Percentiles rank a stretch among this genome's conserved stretches.
Evolutionary conservation across 208 protist genomes (phyloP).

Genomic region (Blastocrithidia nonstop): DNA sequence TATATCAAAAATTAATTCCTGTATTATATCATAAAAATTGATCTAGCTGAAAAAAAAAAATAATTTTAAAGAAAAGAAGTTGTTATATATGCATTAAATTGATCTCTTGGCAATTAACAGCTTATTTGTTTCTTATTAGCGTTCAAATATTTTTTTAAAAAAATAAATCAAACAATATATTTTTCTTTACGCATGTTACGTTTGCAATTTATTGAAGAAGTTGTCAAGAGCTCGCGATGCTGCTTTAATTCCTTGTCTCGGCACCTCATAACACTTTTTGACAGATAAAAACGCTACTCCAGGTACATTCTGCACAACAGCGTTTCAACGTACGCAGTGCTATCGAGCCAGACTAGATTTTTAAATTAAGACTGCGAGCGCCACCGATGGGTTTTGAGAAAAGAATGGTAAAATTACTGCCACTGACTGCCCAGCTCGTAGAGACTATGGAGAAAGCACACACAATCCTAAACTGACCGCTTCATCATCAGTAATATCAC

Average conservation of each 20-base stretch:
- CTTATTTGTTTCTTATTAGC: too few species aligned
- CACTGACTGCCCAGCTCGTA: conserved; percentile 39
- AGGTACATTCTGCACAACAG: conserved; percentile 23
- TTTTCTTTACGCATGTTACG: too few species aligned
- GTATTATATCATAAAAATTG: too few species aligned
- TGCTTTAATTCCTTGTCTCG: conserved; percentile 11
- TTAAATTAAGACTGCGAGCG: conserved; percentile 48
- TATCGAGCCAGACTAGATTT: background rate
- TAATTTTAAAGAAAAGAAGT: too few species aligned
- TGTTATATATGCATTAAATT: too few species aligned
- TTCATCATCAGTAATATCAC: conserved; percentile 21
- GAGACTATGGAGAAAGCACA: conserved; percentile 11
- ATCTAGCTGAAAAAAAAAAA: too few species aligned
- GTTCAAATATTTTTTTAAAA: too few species aligned
- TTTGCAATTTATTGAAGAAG: conserved; percentile 22
- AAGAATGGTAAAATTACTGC: conserved; percentile 46
- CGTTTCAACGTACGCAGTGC: conserved; percentile 28
- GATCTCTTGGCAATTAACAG: too few species aligned
- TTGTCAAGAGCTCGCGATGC: conserved; percentile 30
- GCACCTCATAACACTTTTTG: conserved; percentile 29
- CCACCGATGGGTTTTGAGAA: conserved; percentile 35
- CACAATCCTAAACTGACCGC: conserved; percentile 18
- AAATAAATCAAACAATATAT: too few species aligned
- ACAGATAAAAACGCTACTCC: conserved; percentile 41
- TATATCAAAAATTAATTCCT: too few species aligned